Conservation (phyloP, 768 basidiomycete species). For the Pulveroboletus sp. region DNA sequence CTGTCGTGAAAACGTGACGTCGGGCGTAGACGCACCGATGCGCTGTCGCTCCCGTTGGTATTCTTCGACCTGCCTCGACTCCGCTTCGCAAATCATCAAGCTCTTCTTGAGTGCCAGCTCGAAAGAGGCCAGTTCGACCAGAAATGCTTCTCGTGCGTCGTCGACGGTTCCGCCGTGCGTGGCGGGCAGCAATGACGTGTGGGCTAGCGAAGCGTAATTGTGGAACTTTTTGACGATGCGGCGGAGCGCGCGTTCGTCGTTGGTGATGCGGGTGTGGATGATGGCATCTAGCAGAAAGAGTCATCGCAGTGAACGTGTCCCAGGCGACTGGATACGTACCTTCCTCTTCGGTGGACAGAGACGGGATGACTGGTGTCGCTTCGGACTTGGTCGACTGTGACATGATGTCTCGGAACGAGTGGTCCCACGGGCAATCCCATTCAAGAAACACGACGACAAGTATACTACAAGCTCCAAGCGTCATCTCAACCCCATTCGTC, state of each 20-base stretch:
- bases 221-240: slow-evolving; percentile 82
- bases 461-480: background rate
- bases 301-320: slow-evolving; percentile 12
- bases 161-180: slow-evolving; percentile 39
- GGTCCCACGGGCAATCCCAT: too few species aligned
- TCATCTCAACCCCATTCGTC: slow-evolving; percentile 61
- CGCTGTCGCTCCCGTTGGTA: slow-evolving; percentile 68
- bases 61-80: slow-evolving; percentile 79
- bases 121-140: slow-evolving; percentile 75
- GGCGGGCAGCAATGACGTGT: slow-evolving; percentile 40
- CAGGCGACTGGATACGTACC: slow-evolving; percentile 33
- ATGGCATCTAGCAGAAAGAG: slow-evolving; percentile 56
- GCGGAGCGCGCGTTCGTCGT: slow-evolving; percentile 75
- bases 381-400: slow-evolving; percentile 15
- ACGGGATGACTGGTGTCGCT: slow-evolving; percentile 32
- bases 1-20: too few species aligned
- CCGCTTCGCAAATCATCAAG: slow-evolving; percentile 80
- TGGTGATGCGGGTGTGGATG: slow-evolving; percentile 75
- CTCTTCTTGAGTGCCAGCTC: slow-evolving; percentile 73
- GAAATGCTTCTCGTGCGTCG: slow-evolving; percentile 74
- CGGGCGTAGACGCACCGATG: slow-evolving; percentile 52
- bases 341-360: slow-evolving; percentile 61
- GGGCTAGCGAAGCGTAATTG: slow-evolving; percentile 58
- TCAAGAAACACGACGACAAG: too few species aligned
- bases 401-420: too few species aligned